Conservation (phyloP, 228 moss, liverwort and hornwort species). For the Sphagnum magellanicum region DNA sequence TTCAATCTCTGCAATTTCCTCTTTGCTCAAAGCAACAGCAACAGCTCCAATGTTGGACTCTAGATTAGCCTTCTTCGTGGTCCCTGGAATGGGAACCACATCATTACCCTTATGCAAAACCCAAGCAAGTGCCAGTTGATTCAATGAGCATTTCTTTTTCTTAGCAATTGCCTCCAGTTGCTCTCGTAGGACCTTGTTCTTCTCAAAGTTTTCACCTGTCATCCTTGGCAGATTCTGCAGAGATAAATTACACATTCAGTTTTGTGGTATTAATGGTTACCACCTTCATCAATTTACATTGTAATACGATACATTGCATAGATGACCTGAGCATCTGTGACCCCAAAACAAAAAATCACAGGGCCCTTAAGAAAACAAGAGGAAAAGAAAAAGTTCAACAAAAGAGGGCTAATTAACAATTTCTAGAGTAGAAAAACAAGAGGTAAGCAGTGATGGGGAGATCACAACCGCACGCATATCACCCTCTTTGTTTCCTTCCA, state of each 20-base stretch:
- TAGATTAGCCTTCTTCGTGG: slow-evolving; percentile 30
- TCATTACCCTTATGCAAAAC: slow-evolving; percentile 23
- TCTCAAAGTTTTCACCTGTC: slow-evolving; percentile 19
- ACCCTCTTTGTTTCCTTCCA: neutral
- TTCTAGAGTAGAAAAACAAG: too few species aligned
- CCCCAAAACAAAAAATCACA: too few species aligned
- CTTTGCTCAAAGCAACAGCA: slow-evolving; percentile 12
- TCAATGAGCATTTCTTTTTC: slow-evolving; percentile 32
- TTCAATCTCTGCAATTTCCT: slow-evolving; percentile 33
- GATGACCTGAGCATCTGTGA: too few species aligned
- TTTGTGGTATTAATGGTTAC: too few species aligned
- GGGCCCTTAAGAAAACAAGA: too few species aligned
- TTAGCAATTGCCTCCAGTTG: slow-evolving; percentile 21
- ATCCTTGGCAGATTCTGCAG: slow-evolving; percentile 17
- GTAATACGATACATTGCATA: too few species aligned
- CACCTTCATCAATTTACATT: too few species aligned
- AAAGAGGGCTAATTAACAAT: too few species aligned
- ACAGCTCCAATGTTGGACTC: slow-evolving; percentile 36
- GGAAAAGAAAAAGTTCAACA: too few species aligned
- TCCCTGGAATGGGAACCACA: slow-evolving; percentile 18
- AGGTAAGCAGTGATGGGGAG: too few species aligned
- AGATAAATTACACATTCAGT: too few species aligned
- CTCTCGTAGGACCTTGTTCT: slow-evolving; percentile 30
- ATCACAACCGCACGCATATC: slow-evolving; percentile 10
- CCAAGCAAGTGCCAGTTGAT: slow-evolving; percentile 61